Evolutionary conservation across 176 grass and related monocot species (phyloP), one percentile per base, ranked within the genome.

Genomic region (Eragrostis curvula): DNA sequence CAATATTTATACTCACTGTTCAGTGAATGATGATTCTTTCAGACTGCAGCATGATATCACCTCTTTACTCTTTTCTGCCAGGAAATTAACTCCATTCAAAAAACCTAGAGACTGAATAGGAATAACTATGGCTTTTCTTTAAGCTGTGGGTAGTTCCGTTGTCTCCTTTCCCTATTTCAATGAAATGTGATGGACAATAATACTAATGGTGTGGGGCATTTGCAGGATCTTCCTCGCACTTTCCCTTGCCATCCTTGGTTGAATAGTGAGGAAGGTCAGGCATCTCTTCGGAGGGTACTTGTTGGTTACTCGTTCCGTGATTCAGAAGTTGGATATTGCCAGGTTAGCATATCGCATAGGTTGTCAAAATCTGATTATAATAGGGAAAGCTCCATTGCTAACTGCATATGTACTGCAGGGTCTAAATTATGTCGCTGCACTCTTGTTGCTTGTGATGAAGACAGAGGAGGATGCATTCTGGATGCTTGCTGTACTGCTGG

Each of bases 301-400:
- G 93, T 90, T 30, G 96, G 85, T 11, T 99, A 99, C 77, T 99
- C 96, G 12, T 99, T 99, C 64, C 87, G 96, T 73, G 96, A 99
- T 87, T 96, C 93, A 66, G 91, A 99, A 93, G 96, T 99, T 80
- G 96, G 96, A 85, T 99, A 99, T 85, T 99, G 93, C 77, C 96
- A 99, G 91, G 96, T 99, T 69, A 39, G 66, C 7, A 66, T 77
- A 43, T 42, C 73, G 74, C 50, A 44, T 29, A 47, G 44, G n/a
- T 77, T 56, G 0, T 75, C 21, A 12, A 70, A 80, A 17, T 83
- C 5, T 80, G 23, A 48, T 18, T 63, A 32, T 72, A 42, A 49
- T 66, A 6, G 0, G 30, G 5, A 85, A 23, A 52, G 3, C 44
- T 73, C 5, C 28, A 27, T 44, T 32, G 53, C 73, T 85, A 84